Percentiles rank a stretch among this genome's conserved stretches.
Conservation (phyloP, 805 yeast genomes). For the Lipomyces japonicus region DNA sequence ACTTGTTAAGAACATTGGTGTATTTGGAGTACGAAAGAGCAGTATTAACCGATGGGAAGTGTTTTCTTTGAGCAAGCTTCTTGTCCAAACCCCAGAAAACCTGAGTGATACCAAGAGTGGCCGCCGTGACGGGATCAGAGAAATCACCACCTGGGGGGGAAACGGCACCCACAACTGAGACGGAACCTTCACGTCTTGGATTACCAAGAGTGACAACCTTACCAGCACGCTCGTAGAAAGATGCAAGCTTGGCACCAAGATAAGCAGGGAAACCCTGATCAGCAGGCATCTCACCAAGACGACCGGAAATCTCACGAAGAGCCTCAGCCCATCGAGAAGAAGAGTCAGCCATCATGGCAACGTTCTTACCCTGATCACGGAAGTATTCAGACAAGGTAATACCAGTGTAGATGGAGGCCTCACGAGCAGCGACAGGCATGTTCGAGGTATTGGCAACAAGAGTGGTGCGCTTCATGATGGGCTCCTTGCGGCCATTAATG, state of each 20-base stretch:
- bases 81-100: conserved; percentile 99
- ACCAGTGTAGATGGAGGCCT: conserved; percentile 98
- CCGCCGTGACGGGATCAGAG: conserved; percentile 98
- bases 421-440: conserved; percentile 99
- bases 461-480: conserved; percentile 99
- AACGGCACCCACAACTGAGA: conserved; percentile 99
- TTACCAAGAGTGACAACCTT: conserved; percentile 92
- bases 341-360: conserved; percentile 99
- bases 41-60: conserved; percentile 98
- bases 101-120: conserved; percentile 99
- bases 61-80: conserved; percentile 98
- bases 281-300: conserved; percentile 99
- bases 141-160: conserved; percentile 99
- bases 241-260: conserved; percentile 96
- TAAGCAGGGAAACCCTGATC: conserved; percentile 99
- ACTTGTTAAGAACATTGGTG: conserved; percentile 79
- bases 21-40: conserved; percentile 95
- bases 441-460: conserved; percentile 98
- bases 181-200: conserved; percentile 95
- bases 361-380: conserved; percentile 99
- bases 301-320: conserved; percentile 98
- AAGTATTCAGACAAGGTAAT: conserved; percentile 97
- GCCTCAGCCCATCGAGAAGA: conserved; percentile 99
- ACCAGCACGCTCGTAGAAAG: conserved; percentile 99
- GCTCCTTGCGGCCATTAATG: conserved; percentile 88